Evolutionary conservation across 2,329 filamentous ascomycete genomes (phyloP).

Genomic region (Cladosporium sp.): DNA sequence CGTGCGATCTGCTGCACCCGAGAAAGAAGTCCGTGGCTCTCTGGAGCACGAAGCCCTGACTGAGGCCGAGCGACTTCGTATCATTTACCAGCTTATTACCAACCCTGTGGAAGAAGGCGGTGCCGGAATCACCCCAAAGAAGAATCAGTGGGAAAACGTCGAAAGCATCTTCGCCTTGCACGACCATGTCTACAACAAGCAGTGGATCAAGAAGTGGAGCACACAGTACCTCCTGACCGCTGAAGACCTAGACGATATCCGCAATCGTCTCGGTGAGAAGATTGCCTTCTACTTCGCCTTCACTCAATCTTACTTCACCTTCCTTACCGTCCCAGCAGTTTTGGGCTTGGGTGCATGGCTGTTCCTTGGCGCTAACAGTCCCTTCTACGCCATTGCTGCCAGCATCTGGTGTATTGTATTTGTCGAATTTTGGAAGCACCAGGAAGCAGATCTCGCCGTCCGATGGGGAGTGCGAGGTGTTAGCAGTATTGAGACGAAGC

Average conservation of each 20-base stretch:
- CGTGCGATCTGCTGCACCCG: constrained; percentile 71
- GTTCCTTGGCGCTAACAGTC: constrained; percentile 79
- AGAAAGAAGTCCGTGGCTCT: constrained; percentile 64
- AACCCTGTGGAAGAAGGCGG: constrained; percentile 45
- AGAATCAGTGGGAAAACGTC: constrained; percentile 48
- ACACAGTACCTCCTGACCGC: constrained; percentile 43
- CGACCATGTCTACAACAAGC: constrained; percentile 49
- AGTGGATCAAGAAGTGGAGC: constrained; percentile 51
- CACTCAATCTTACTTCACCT: constrained; percentile 82
- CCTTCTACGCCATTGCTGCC: constrained; percentile 71
- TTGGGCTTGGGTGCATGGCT: constrained; percentile 76
- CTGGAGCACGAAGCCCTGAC: constrained; percentile 72
- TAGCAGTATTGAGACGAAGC: constrained; percentile 71
- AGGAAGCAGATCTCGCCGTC: constrained; percentile 79
- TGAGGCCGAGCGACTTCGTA: constrained; percentile 80
- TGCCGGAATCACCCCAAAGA: constrained; percentile 48
- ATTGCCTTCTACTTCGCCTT: constrained; percentile 97
- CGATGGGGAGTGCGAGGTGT: constrained; percentile 87
- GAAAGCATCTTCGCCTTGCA: constrained; percentile 48
- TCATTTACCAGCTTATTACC: constrained; percentile 73
- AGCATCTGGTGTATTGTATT: constrained; percentile 86
- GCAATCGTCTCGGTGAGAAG: constrained; percentile 50
- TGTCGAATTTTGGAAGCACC: constrained; percentile 94
- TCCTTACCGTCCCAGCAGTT: constrained; percentile 74
- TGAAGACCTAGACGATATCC: constrained; percentile 49